Evolutionary conservation across 768 basidiomycete genomes (phyloP).

Genomic region (Hygrocybe coccinea): DNA sequence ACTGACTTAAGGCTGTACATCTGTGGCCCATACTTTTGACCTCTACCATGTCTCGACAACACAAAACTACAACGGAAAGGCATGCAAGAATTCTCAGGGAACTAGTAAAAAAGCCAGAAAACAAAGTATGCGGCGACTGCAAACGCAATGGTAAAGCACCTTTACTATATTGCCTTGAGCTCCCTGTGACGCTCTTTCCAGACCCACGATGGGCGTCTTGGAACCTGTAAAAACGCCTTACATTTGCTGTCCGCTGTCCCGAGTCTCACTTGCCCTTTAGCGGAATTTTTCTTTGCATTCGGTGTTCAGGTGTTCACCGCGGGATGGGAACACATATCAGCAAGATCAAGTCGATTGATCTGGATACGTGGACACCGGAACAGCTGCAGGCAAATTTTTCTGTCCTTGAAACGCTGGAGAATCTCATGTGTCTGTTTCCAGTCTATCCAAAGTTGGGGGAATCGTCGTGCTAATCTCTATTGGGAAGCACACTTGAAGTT

Average conservation of each 20-base stretch:
- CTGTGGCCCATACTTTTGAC: not conserved
- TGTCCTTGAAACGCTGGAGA: not conserved
- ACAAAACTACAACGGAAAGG: slow-evolving; percentile 81
- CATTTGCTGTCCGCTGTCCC: not conserved
- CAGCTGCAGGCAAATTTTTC: slow-evolving; percentile 77
- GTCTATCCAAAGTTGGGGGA: slow-evolving; percentile 94
- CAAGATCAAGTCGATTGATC: slow-evolving; percentile 94
- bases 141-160: slow-evolving; percentile 79
- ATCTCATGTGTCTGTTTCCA: slow-evolving; percentile 21
- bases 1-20: too few species aligned
- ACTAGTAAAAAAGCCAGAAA: slow-evolving; percentile 83
- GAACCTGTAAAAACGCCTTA: slow-evolving; percentile 64
- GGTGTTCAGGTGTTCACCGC: slow-evolving; percentile 95
- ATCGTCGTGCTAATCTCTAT: slow-evolving; percentile 85
- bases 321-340: slow-evolving; percentile 98
- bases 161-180: not conserved
- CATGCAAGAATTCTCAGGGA: slow-evolving; percentile 77
- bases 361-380: slow-evolving; percentile 96
- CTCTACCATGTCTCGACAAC: slow-evolving; percentile 50
- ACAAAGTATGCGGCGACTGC: slow-evolving; percentile 94
- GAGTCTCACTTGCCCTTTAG: slow-evolving; percentile 33
- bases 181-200: slow-evolving; percentile 27
- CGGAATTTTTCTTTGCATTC: slow-evolving; percentile 91
- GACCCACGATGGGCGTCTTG: slow-evolving; percentile 98
- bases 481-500: slow-evolving; percentile 95